Evolutionary conservation across 2,329 filamentous ascomycete genomes (phyloP), one percentile per base, ranked within the genome.

Genomic region (Fusarium sp.): DNA sequence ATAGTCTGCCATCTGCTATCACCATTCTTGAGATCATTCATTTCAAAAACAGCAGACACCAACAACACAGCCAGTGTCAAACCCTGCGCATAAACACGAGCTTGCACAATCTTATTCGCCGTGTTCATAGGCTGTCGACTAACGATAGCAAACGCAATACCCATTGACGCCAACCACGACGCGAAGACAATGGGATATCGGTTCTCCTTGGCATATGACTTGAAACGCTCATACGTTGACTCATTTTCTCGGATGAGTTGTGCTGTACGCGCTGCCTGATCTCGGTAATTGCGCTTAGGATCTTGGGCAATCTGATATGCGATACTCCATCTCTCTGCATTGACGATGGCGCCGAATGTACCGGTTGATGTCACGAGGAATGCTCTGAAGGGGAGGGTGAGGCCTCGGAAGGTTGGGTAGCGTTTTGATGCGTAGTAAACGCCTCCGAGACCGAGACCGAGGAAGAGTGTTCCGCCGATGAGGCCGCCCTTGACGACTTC

Each of bases 71-170:
- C 93, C 50, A 98, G 85, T 8, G 95, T 97, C 77, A 97, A 85
- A 12, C 93, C 94, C 85, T 98, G 95, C 3, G 95, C 95, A 83
- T 97, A 97, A 71, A 98, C 92, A 88, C 95, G 92, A 31, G 94
- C 95, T 86, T 98, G 95, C 20, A 98, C 95, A 25, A 98, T 84
- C 87, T 97, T 97, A 86, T 98, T 95, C 64, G 88, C 84, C 1
- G 90, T 91, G 55, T 88, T 89, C 50, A 97, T 86, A 70, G 89
- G 91, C 81, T 94, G 93, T 72, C 94, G 89, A 78, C 92, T 90
- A 66, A 98, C 94, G 31, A 97, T 81, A 58, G 86, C 90, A 73
- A 96, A 88, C 8, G 93, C 91, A 38, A 91, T 82, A 63, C 87
- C 90, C 90, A 98, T 95, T 74, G 90, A 91, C 41, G 92, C 92